These are phyloP conservation scores for Lumnitzera racemosa DNA, from an alignment of 345 rosid species.

Conservation along the genomic window DNA sequence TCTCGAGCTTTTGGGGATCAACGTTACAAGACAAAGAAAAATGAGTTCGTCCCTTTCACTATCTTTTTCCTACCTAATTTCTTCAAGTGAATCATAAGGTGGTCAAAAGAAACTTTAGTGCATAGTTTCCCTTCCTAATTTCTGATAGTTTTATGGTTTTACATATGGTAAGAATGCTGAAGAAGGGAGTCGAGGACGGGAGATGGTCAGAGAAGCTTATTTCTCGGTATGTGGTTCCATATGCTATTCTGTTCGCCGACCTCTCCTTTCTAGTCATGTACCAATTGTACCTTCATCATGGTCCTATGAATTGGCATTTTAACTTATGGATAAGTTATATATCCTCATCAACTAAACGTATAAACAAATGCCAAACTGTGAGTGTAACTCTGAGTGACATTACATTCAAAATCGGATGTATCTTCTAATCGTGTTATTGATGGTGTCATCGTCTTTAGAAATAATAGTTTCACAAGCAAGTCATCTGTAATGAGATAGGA, in stretches of 20 bases:
- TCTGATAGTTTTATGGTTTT: constrained; percentile 3
- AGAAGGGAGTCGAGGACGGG: constrained; percentile 77
- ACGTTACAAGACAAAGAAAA: constrained; percentile 84
- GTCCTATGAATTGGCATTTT: too few relatives aligned
- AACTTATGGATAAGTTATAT: too few relatives aligned
- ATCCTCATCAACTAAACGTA: too few relatives aligned
- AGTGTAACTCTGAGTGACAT: too few relatives aligned
- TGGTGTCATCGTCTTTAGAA: too few relatives aligned
- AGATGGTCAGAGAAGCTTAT: constrained; percentile 85
- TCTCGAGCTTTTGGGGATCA: constrained; percentile 95
- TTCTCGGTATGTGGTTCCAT: constrained; percentile 45
- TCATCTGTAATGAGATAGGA: too few relatives aligned
- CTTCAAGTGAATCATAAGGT: background rate
- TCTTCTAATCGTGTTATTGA: too few relatives aligned
- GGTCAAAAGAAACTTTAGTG: too few relatives aligned
- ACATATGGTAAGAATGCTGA: constrained; percentile 57
- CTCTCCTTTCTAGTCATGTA: background rate
- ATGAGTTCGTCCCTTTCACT: constrained; percentile 37
- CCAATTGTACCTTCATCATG: background rate
- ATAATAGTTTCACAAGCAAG: too few relatives aligned
- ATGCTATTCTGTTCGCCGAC: background rate
- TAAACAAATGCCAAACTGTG: too few relatives aligned
- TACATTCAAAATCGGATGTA: too few relatives aligned
- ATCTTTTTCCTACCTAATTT: background rate
- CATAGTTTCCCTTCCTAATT: background rate